Conservation (phyloP, 2,329 filamentous ascomycete species). For the Fusarium ramigenum region DNA sequence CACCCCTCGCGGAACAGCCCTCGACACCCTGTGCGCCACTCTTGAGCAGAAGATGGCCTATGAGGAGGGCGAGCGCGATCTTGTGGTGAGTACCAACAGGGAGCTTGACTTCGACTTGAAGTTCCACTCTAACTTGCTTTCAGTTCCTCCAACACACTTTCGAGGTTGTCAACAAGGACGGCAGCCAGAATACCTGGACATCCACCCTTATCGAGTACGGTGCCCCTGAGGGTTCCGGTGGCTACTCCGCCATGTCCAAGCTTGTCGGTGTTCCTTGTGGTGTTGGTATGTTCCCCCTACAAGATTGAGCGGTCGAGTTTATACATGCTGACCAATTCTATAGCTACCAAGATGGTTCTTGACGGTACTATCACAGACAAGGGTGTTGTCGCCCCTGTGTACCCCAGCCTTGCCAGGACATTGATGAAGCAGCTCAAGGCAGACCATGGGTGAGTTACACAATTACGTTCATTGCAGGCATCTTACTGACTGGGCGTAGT, state of each 20-base stretch:
- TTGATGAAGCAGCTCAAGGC: slow-evolving; percentile 82
- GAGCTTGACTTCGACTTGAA: neutral
- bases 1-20: slow-evolving; percentile 68
- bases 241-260: slow-evolving; percentile 86
- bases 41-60: slow-evolving; percentile 75
- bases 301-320: neutral
- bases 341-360: slow-evolving; percentile 77
- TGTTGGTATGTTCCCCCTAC: slow-evolving; percentile 39
- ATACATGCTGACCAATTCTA: neutral
- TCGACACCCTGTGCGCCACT: slow-evolving; percentile 75
- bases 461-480: neutral
- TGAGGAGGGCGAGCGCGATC: slow-evolving; percentile 71
- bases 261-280: slow-evolving; percentile 76
- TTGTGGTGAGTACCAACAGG: slow-evolving; percentile 48
- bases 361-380: slow-evolving; percentile 77
- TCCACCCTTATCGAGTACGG: slow-evolving; percentile 88
- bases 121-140: neutral
- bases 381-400: slow-evolving; percentile 82
- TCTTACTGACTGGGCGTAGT: neutral
- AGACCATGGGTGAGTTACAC: slow-evolving; percentile 65
- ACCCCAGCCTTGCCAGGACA: slow-evolving; percentile 73
- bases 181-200: slow-evolving; percentile 81
- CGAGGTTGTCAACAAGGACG: slow-evolving; percentile 61
- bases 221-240: slow-evolving; percentile 75
- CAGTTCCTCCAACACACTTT: slow-evolving; percentile 69